Base-by-base conservation (phyloP, 257 asterid genomes). In the Ajuga chamaepitys region DNA sequence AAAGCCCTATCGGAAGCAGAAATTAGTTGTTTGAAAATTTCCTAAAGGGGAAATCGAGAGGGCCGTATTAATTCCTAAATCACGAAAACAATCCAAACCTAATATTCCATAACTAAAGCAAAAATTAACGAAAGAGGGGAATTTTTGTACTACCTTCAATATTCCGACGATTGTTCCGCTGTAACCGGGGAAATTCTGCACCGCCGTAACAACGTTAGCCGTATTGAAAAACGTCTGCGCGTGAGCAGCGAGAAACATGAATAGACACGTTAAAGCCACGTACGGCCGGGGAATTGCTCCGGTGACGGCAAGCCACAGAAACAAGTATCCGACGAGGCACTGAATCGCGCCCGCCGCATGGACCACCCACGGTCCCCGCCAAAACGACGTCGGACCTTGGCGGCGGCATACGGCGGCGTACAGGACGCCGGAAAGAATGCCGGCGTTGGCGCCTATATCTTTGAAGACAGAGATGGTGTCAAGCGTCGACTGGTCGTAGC, bases 371-470 rank as follows among this genome's bases (percentile, higher is more conserved):
- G 97, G 97, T 5, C 92, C 91, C 13, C 80, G 75, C 21, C 60
- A 21, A 24, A 18, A 22, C 1, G 76, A 45, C 9, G 64, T 50
- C 28, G 75, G 50, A 9, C 62, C 60, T 9, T 21, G 65, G 47
- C 68, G 65, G 1, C 70, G 65, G 44, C 35, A 26, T 0, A 32
- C 90, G 64, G 80, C 80, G 53, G 97, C 37, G 82, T 81, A 93
- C 1, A 89, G 94, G 14, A 93, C 20, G 9, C 99, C 99, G 66
- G 97, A 93, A 52, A 93, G 71, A 30, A 87, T 59, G 11, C 99
- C 97, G 82, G 91, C 96, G 92, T 93, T 93, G 56, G 99, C 95
- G 21, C 97, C 96, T 80, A 93, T 82, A 85, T 93, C 99, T 68
- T 93, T 89, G 83, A 89, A 89, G 67, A 93, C 97, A 32, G 97